A percentile compares a stretch with the other conserved stretches of the same genome.
Conservation (phyloP, 2,329 filamentous ascomycete species). For the Massarina eburnea region DNA sequence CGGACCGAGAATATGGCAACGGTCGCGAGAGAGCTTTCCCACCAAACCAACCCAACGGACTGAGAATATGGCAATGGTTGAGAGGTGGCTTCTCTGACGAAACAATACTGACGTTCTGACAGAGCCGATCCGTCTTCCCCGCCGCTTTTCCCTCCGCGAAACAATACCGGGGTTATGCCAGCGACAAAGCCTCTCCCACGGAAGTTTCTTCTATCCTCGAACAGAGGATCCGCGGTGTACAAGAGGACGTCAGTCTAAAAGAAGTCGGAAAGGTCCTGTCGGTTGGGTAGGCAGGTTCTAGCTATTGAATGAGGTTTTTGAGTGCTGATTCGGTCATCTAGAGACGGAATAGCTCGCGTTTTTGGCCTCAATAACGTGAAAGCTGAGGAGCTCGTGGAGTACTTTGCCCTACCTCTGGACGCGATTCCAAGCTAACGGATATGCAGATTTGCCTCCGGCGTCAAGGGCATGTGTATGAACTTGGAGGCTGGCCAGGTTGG, state of each 20-base stretch:
- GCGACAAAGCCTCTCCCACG: slow-evolving; percentile 93
- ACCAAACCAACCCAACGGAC: too few species aligned
- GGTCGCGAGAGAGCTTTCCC: too few species aligned
- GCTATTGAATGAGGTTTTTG: slow-evolving; percentile 21
- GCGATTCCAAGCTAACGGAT: slow-evolving; percentile 34
- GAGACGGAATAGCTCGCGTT: slow-evolving; percentile 99
- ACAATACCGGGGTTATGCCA: slow-evolving; percentile 83
- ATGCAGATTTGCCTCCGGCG: slow-evolving; percentile 92
- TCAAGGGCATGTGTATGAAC: slow-evolving; percentile 99
- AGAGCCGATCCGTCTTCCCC: slow-evolving; percentile 58
- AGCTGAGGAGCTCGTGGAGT: slow-evolving; percentile 99
- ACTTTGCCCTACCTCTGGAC: slow-evolving; percentile 52
- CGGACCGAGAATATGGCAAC: too few species aligned
- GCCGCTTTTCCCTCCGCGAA: slow-evolving; percentile 71
- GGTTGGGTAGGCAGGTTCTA: slow-evolving; percentile 78
- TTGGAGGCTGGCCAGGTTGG: slow-evolving; percentile 99
- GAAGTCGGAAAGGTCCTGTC: slow-evolving; percentile 99
- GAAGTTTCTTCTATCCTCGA: slow-evolving; percentile 99
- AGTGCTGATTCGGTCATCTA: slow-evolving; percentile 50
- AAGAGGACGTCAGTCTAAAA: slow-evolving; percentile 93
- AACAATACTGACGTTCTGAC: too few species aligned
- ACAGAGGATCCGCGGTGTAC: slow-evolving; percentile 97
- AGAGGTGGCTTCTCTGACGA: too few species aligned
- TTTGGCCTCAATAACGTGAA: slow-evolving; percentile 99
- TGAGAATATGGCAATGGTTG: too few species aligned